Evolutionary conservation across 2,329 filamentous ascomycete genomes (phyloP).

Genomic region (Ascochyta pisi): DNA sequence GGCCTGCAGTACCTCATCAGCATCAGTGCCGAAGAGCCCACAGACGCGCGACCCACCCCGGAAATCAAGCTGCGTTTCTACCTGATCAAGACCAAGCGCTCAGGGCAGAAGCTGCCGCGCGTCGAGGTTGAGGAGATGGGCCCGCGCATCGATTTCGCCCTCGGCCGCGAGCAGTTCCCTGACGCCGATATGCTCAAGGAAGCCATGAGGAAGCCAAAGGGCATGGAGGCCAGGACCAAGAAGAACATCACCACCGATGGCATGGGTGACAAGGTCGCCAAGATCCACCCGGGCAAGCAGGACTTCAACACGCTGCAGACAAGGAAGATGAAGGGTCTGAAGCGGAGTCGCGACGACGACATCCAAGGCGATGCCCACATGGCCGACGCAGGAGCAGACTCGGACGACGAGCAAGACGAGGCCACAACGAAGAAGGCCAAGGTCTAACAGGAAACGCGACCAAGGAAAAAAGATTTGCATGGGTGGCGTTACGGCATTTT

Average conservation of each 20-base stretch:
- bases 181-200: slow-evolving; percentile 84
- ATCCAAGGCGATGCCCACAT: slow-evolving; percentile 23
- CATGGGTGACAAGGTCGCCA: slow-evolving; percentile 95
- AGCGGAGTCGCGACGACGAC: slow-evolving; percentile 68
- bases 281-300: slow-evolving; percentile 89
- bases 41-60: slow-evolving; percentile 52
- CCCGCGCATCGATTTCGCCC: slow-evolving; percentile 87
- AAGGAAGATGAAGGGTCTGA: slow-evolving; percentile 99
- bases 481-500: slow-evolving; percentile 39
- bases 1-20: slow-evolving; percentile 90
- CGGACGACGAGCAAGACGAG: slow-evolving; percentile 22
- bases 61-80: slow-evolving; percentile 76
- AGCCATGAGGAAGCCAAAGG: slow-evolving; percentile 85
- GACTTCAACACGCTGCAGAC: slow-evolving; percentile 88
- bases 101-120: slow-evolving; percentile 83
- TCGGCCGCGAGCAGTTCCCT: slow-evolving; percentile 80
- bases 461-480: slow-evolving; percentile 27
- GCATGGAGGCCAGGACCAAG: slow-evolving; percentile 78
- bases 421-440: slow-evolving; percentile 38
- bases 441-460: slow-evolving; percentile 18
- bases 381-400: slow-evolving; percentile 8
- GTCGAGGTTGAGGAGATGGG: slow-evolving; percentile 97
- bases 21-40: slow-evolving; percentile 71
- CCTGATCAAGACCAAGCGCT: slow-evolving; percentile 83
- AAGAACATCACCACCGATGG: slow-evolving; percentile 94